Evolutionary conservation across 257 asterid species (phyloP), one percentile per base, ranked within the genome.

Genomic region (Scutellaria galericulata): DNA sequence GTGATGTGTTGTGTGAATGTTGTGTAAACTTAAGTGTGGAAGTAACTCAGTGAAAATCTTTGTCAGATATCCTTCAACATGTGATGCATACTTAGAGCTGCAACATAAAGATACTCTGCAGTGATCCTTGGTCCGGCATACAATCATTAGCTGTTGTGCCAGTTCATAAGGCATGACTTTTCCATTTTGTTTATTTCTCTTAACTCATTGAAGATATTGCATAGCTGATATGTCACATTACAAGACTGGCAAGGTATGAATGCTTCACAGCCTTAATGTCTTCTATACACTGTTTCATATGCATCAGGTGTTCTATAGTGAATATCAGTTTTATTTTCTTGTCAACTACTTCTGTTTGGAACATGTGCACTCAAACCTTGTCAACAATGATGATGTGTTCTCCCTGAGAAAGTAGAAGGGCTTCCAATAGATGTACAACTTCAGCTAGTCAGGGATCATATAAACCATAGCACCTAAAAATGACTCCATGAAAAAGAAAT

Each of bases 191-290:
- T 61, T 22, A 20, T 50, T 73, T 78, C 52, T 74, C 79, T 88
- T 84, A 75, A 85, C 89, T 72, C 64, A 46, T 53, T 46, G 45
- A 80, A 90, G 97, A 88, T 95, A 95, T 71, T 95, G 99, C 85
- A 84, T 95, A 83, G 99, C 99, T 74, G 99, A 95, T 72, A 95
- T 95, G 99, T 86, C 97, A 2, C 97, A 85, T 7, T 95, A 90
- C 91, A 95, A 88, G 86, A 82, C 87, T 66, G 99, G 99, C 70
- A 95, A 90, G 98, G 97, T 92, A 82, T 52, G 83, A 40, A 60
- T 67, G 41, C 57, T 11, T 44, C 50, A 47, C 56, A 64, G 64
- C 72, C 46, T 61, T 51, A 10, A 39, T 68, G 52, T 12, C 62
- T 57, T 51, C 9, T 72, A 27, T 1, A 39, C 64, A 48, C 56